These are phyloP conservation scores for Pichia sp. DNA, from an alignment of 1,139 yeast species.

Conservation along the genomic window DNA sequence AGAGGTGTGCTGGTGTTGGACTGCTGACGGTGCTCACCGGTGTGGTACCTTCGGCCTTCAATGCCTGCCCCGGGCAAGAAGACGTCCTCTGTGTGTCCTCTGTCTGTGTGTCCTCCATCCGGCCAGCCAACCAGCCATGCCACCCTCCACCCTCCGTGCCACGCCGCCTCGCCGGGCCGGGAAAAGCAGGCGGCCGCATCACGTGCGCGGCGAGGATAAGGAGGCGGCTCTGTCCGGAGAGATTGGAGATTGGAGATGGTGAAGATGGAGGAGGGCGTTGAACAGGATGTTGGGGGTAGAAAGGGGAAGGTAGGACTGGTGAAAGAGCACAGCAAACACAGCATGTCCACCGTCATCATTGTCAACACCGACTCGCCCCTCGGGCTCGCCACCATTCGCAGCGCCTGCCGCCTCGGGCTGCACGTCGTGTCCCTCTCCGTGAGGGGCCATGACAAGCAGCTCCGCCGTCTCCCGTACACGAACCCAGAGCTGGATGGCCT, in stretches of 20 bases:
- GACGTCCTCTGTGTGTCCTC: too few relatives aligned
- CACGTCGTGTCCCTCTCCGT: slow-evolving; percentile 2
- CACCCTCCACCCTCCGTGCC: not conserved
- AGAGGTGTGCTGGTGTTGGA: too few relatives aligned
- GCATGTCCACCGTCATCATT: slow-evolving; percentile 4
- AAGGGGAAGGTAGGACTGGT: too few relatives aligned
- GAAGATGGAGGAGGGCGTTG: too few relatives aligned
- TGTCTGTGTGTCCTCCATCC: too few relatives aligned
- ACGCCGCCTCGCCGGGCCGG: not conserved
- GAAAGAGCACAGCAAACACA: too few relatives aligned
- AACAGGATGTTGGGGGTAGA: too few relatives aligned
- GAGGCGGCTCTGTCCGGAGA: not conserved
- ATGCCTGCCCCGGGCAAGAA: too few relatives aligned
- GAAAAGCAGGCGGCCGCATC: not conserved
- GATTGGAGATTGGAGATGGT: not conserved
- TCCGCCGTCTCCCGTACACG: not conserved
- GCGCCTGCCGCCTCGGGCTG: slow-evolving; percentile 1
- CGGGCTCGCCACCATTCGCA: slow-evolving; percentile 7
- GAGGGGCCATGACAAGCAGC: not conserved
- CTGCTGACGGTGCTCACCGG: too few relatives aligned
- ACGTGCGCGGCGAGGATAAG: not conserved
- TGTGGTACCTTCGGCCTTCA: too few relatives aligned
- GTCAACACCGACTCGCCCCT: slow-evolving; percentile 11
- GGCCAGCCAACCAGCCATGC: not conserved
- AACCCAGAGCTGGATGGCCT: slow-evolving; percentile 13